phyloP scores from a whole-genome alignment of 306 rosid genomes.

The Astragalus glycyphyllos region DNA sequence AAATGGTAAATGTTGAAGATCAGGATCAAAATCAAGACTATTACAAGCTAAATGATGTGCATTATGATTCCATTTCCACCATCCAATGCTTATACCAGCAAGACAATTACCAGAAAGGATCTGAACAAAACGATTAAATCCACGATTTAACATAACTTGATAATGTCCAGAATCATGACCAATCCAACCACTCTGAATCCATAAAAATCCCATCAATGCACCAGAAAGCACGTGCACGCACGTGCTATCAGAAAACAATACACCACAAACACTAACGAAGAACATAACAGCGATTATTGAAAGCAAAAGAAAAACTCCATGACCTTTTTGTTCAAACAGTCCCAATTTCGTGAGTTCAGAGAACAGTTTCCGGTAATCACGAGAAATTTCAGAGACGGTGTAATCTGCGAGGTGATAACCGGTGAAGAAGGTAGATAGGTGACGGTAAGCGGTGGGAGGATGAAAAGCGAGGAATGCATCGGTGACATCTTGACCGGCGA shows the following conservation, averaged over 20 bases:
- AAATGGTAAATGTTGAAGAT: conserved; percentile 73
- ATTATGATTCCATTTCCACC: conserved; percentile 90
- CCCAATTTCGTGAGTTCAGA: conserved; percentile 47
- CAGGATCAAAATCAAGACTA: conserved; percentile 78
- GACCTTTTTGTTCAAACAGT: conserved; percentile 63
- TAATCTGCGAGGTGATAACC: conserved; percentile 57
- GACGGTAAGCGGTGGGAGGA: conserved; percentile 56
- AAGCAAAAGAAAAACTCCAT: conserved; percentile 45
- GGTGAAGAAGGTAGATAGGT: conserved; percentile 56
- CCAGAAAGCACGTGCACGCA: conserved; percentile 54
- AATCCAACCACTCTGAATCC: conserved; percentile 75
- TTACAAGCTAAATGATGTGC: conserved; percentile 77
- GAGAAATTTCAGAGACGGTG: conserved; percentile 59
- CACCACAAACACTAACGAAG: conserved; percentile 52
- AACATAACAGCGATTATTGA: conserved; percentile 43
- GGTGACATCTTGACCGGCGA: conserved; percentile 84
- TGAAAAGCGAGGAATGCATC: conserved; percentile 83
- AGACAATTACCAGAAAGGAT: conserved; percentile 71
- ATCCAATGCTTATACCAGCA: conserved; percentile 74
- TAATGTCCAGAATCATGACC: conserved; percentile 82
- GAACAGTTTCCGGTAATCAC: conserved; percentile 56
- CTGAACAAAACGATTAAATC: conserved; percentile 54
- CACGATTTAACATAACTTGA: conserved; percentile 46
- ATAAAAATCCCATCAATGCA: conserved; percentile 52
- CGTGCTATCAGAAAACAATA: conserved; percentile 45